Evolutionary conservation across 2,329 filamentous ascomycete genomes (phyloP), one percentile per base, ranked within the genome.

Genomic region (Trichoderma semiorbis): DNA sequence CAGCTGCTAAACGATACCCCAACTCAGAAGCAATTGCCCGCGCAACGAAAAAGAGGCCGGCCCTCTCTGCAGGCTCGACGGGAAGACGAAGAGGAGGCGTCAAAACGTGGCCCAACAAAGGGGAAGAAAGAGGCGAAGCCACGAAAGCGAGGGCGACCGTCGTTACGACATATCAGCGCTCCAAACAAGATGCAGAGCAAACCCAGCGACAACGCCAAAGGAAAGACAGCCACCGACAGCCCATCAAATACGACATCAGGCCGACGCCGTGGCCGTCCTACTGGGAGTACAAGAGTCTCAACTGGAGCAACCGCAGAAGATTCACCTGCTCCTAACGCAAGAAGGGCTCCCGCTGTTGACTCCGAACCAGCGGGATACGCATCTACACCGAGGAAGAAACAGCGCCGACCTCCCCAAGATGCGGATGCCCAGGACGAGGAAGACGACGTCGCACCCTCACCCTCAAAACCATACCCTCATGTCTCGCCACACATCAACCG

Each of bases 401-500:
- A 69, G 47, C 76, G 75, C 16, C 77, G 53, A 57, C 78, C 71
- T 2, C 71, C 58, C 47, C 73, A 74, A 71, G 58, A 63, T 21
- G 53, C 53, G 10, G 73, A 72, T 2, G 72, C 50, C 18, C 74
- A 78, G 34, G 72, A 76, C 4, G 72, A 75, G 7, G 72, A 75
- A 4, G 71, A 77, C 47, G 69, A 68, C 64, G 34, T 73, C 75
- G 69, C 70, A n/a, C 73, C 77, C 16, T 79, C 81, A 3, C 78
- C 80, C 2, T 71, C 72, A 75, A 83, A 73, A 39, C 78, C 79
- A 28, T 89, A 87, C 78, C 84, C 84, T 58, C 85, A 88, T 75
- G 80, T 91, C 63, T 82, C 84, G 7, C 80, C 87, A 16, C 83
- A 83, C 34, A 85, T 83, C 14, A 85, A 84, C 43, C 83, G 83